These are phyloP conservation scores for Ceratocystis papillata DNA, from an alignment of 2,329 filamentous ascomycete species.

Conservation along the genomic window DNA sequence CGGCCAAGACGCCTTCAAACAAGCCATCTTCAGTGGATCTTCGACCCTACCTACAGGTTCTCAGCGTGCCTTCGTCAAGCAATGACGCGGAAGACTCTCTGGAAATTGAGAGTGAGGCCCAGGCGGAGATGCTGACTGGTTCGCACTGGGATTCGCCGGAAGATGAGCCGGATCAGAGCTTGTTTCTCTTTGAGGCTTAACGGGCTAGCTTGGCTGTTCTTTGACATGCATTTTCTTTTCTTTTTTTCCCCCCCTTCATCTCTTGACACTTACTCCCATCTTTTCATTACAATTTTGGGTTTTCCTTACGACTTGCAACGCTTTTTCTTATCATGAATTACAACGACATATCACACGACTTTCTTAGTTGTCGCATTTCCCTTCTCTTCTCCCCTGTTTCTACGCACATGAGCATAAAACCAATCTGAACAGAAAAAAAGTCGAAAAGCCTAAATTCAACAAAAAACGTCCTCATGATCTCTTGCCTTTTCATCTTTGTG, in stretches of 20 bases:
- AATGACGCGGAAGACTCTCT: conserved; percentile 13
- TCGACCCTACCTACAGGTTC: conserved; percentile 18
- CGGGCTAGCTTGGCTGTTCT: neutral
- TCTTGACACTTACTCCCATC: too few species aligned
- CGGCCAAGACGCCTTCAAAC: conserved; percentile 15
- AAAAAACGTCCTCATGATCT: conserved; percentile 14
- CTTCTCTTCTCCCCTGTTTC: neutral
- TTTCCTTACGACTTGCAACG: conserved; percentile 16
- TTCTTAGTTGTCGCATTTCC: conserved; percentile 9
- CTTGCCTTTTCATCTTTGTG: neutral
- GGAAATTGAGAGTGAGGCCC: neutral
- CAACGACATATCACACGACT: neutral
- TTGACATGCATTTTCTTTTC: neutral
- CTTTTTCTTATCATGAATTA: conserved; percentile 4
- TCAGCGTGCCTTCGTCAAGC: neutral
- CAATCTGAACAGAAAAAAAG: conserved; percentile 20
- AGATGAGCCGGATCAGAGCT: neutral
- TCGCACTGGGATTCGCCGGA: neutral
- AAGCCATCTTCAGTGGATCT: conserved; percentile 21
- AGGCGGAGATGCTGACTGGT: neutral
- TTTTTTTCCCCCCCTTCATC: neutral
- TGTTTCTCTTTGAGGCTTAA: conserved; percentile 4
- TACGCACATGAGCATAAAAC: conserved; percentile 9
- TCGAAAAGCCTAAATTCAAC: neutral
- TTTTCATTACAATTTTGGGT: neutral